Percentiles rank a stretch among this genome's conserved stretches.
These are phyloP conservation scores for Phytophthora ramorum DNA, from an alignment of 352 stramenopile species.

Conservation along the genomic window DNA sequence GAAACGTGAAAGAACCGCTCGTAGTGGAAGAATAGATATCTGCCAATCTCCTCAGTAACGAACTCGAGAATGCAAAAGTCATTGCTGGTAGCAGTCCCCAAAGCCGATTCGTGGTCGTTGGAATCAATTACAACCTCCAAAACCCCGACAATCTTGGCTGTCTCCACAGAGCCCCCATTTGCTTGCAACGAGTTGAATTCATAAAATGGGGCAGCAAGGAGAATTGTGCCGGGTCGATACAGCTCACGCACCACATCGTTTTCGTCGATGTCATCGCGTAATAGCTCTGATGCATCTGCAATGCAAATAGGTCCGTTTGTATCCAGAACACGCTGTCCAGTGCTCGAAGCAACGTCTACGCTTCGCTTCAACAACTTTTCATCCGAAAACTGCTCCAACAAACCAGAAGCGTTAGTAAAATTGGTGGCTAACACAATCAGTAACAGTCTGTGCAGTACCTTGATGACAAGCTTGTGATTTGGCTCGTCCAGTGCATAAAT, in stretches of 20 bases:
- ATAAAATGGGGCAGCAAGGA: constrained; percentile 58
- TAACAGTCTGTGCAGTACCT: constrained; percentile 44
- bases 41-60: constrained; percentile 64
- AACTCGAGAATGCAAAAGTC: constrained; percentile 76
- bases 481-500: constrained; percentile 68
- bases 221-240: constrained; percentile 48
- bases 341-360: constrained; percentile 42
- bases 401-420: constrained; percentile 5
- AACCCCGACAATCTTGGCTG: constrained; percentile 57
- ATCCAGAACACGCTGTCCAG: constrained; percentile 43
- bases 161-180: constrained; percentile 21
- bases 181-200: constrained; percentile 26
- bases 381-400: constrained; percentile 58
- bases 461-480: constrained; percentile 52
- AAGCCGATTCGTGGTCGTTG: constrained; percentile 9
- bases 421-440: neutral
- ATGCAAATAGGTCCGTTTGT: constrained; percentile 36
- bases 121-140: constrained; percentile 67
- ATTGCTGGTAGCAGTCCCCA: constrained; percentile 48
- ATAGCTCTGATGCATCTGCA: constrained; percentile 25
- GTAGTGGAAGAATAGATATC: constrained; percentile 84
- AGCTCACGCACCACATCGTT: constrained; percentile 40
- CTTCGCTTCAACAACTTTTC: constrained; percentile 52
- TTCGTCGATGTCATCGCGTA: constrained; percentile 20
- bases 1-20: constrained; percentile 64